Base-by-base conservation (phyloP, 192 early-diverging fungal genomes). In the Entomortierella chlamydospora region DNA sequence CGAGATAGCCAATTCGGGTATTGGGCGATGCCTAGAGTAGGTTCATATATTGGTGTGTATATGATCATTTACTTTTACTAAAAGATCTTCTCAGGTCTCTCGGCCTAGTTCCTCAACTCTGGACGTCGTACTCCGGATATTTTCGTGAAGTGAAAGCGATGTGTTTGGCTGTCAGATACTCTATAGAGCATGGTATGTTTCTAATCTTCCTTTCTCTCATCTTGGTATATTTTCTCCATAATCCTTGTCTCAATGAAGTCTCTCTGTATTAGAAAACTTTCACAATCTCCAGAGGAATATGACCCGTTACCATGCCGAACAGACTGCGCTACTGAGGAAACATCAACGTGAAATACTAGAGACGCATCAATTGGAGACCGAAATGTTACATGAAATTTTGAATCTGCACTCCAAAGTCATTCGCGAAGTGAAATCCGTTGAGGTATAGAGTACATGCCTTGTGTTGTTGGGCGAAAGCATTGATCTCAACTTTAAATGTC, bases 61-160 rank as follows among this genome's bases (percentile, higher is more conserved):
- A 20, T 15, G 23, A 26, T 22, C 34, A 5, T 17, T 18, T 23
- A 4, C 49, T 50, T 50, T 60, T 66, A 10, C 34, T 30, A n/a
- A 23, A 23, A 1, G 4, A 28, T 6, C 18, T 54, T 54, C 26
- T 28, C 31, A 57, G 83, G 49, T 70, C 83, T n/a, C 57, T 81
- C 33, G 59, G 73, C 41, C 53, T 60, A 26, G 64, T 70, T 28
- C 68, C 77, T 22, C 83, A 83, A 57, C 51, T 83, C n/a, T 83
- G 83, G 83, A 81, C 72, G 9, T 81, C 83, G 0, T 83, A 83
- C 45, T 81, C 77, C 29, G 78, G 83, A 17, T 83, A 83, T 61
- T 81, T 77, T 69, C 67, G 78, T 8, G 72, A 83, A 59, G 83
- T 81, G 33, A 81, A 74, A 60, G 63, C 43, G 31, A 83, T 83